These are phyloP conservation scores for Annona cherimola DNA, from an alignment of 164 flowering plant genomes.

Conservation along the genomic window DNA sequence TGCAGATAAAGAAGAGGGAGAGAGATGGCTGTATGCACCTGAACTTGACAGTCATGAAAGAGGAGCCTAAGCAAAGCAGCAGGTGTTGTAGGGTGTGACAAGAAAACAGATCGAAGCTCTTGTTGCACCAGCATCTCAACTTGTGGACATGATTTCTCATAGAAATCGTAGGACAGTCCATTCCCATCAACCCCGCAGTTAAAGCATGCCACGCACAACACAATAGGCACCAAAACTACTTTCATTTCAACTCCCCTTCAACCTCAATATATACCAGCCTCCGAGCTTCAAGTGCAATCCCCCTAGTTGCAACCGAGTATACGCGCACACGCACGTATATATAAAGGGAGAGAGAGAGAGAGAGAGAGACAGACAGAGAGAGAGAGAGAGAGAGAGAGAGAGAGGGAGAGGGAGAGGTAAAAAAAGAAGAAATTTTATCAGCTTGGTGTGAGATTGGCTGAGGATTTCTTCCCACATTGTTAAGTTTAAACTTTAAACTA, in stretches of 20 bases:
- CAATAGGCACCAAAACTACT: neutral
- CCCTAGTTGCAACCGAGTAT: neutral
- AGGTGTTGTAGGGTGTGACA: slow-evolving; percentile 15
- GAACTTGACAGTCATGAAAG: slow-evolving; percentile 36
- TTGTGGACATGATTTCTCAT: slow-evolving; percentile 17
- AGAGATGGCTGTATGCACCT: slow-evolving; percentile 15
- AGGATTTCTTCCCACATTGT: no score
- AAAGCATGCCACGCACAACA: neutral
- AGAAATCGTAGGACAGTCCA: slow-evolving; percentile 18
- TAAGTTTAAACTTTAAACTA: no score
- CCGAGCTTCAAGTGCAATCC: neutral
- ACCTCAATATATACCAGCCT: no score
- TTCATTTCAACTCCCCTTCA: neutral
- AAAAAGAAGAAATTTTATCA: no score
- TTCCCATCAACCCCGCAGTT: neutral
- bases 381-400: no score
- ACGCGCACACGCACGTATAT: neutral
- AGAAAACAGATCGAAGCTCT: slow-evolving; percentile 9
- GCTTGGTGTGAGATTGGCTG: no score
- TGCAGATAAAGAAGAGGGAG: neutral
- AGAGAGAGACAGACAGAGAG: no score
- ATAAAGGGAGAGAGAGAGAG: no score
- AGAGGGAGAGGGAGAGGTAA: no score
- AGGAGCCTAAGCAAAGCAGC: slow-evolving; percentile 30
- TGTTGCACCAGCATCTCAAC: slow-evolving; percentile 16